Base-by-base conservation (phyloP, 2,329 filamentous ascomycete species). In the Ophiostoma quercus region DNA sequence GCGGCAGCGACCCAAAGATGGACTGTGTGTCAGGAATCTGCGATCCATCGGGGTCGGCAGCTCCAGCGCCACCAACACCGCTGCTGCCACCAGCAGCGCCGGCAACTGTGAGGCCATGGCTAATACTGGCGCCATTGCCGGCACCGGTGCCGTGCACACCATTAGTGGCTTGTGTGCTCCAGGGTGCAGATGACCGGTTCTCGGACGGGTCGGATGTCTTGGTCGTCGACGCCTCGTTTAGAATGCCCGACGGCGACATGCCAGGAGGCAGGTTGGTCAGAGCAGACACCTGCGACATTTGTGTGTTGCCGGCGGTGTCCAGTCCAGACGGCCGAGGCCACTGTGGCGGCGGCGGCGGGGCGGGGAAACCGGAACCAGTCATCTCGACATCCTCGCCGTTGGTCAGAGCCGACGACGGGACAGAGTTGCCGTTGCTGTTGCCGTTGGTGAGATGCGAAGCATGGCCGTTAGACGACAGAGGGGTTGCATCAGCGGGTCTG, bases 181-280 rank as follows among this genome's bases (percentile, higher is more conserved):
- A 77, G 86, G 84, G 70, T 2, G 86, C 88, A 0, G 87, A 88
- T 14, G 88, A 89, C 68, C 81, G 77, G 71, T 83, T 81, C 19
- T 82, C 81, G 2, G 90, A 92, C 6, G 87, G 86, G 72, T 91
- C 88, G 0, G 91, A 92, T 1, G 91, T 94, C 79, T 96, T 95
- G n/a, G 94, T 97, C 0, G 94, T 96, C 1, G 93, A 96, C 1
- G 93, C 94, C 75, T 96, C 93, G 75, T 98, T 97, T 68, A 89
- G 81, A 71, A 85, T 78, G 14, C 84, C 85, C 34, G 84, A 86
- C 16, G 86, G 86, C 4, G 85, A 86, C 68, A 87, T 80, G 3
- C 85, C 87, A 0, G 83, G 79, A 0, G 87, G 85, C 2, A 89
- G 78, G 25, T 85, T 80, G 19, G 86, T 88, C 63, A 89, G 79